These are phyloP conservation scores for Apiospora aurea DNA, from an alignment of 2,329 filamentous ascomycete species.

Conservation along the genomic window DNA sequence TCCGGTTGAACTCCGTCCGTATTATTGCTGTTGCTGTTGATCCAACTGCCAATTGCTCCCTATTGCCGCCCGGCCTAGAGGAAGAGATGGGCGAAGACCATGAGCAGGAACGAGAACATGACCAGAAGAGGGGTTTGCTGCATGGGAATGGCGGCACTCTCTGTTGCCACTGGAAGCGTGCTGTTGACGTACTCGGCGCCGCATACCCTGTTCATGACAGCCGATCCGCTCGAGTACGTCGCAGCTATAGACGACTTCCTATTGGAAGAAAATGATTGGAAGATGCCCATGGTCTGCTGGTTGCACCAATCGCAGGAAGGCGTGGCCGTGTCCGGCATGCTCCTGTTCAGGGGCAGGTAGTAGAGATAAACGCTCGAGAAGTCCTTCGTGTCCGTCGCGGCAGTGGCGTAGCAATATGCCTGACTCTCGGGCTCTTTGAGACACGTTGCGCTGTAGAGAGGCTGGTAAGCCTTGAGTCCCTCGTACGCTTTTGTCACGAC, in stretches of 20 bases:
- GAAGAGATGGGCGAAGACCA: slow-evolving; percentile 33
- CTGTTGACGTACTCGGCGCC: slow-evolving; percentile 64
- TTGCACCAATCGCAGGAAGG: slow-evolving; percentile 81
- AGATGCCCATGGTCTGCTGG: slow-evolving; percentile 82
- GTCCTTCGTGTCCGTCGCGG: slow-evolving; percentile 77
- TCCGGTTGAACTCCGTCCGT: slow-evolving; percentile 13
- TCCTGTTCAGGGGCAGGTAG: slow-evolving; percentile 80
- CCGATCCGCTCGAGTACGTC: slow-evolving; percentile 76
- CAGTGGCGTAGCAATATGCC: slow-evolving; percentile 83
- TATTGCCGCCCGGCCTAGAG: slow-evolving; percentile 30
- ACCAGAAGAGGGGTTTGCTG: slow-evolving; percentile 33
- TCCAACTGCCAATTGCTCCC: not conserved
- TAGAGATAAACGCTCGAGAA: slow-evolving; percentile 82
- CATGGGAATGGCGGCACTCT: slow-evolving; percentile 30
- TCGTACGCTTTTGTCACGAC: slow-evolving; percentile 77
- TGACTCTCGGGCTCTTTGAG: slow-evolving; percentile 70
- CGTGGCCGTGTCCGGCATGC: slow-evolving; percentile 69
- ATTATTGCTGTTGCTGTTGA: not conserved
- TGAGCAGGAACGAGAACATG: slow-evolving; percentile 35
- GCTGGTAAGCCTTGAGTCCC: slow-evolving; percentile 78
- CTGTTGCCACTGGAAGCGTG: slow-evolving; percentile 52
- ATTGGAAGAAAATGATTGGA: slow-evolving; percentile 72
- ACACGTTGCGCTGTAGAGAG: slow-evolving; percentile 82
- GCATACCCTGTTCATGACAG: slow-evolving; percentile 73
- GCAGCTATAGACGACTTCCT: slow-evolving; percentile 69